Evolutionary conservation across 139 green algal species (phyloP), one percentile per base, ranked within the genome.

Genomic region (Tetradesmus lagerheimii): DNA sequence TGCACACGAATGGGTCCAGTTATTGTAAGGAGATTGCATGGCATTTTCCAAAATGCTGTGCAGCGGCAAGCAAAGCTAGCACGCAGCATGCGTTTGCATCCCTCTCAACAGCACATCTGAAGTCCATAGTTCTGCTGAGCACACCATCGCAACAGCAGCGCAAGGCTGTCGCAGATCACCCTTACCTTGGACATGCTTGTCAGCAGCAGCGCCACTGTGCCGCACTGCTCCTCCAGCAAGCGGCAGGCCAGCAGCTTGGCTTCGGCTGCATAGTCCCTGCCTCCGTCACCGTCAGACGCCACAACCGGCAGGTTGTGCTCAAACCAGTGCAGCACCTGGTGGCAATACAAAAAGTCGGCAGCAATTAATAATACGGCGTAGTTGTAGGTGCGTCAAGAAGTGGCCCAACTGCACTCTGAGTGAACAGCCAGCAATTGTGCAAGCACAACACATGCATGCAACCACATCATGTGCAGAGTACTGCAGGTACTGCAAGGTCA

Each of bases 311-410:
- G 37, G 53, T 87, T 85, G 57, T 38, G 41, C 29, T 91, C 87
- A 79, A 91, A 91, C 87, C 87, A 91, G 77, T 64, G 77, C 29
- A 91, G 57, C 38, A 80, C 87, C 86, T 90, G 50, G 16, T 16
- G 29, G 67, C 31, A 62, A 16, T 11, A 62, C 1, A 11, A 18
- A 62, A 11, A 62, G 47, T 11, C 47, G 12, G 47, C 5, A 62
- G 8, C 47, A 62, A 20, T 20, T 14, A 62, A 14, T 14, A 62
- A 14, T 14, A 18, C 8, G 47, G 47, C 20, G 47, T 18, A 3
- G 16, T 18, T 76, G 4, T 35, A 74, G 41, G n/a, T 11, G 29
- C 31, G 45, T 41, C 31, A 41, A 15, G 29, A 80, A 45, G 34
- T 23, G 25, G 57, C 20, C 57, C 57, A 71, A n/a, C 1, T 23